phyloP scores from a whole-genome alignment of 1,284 basidiomycete genomes.

The Kalmanozyma brasiliensis region DNA sequence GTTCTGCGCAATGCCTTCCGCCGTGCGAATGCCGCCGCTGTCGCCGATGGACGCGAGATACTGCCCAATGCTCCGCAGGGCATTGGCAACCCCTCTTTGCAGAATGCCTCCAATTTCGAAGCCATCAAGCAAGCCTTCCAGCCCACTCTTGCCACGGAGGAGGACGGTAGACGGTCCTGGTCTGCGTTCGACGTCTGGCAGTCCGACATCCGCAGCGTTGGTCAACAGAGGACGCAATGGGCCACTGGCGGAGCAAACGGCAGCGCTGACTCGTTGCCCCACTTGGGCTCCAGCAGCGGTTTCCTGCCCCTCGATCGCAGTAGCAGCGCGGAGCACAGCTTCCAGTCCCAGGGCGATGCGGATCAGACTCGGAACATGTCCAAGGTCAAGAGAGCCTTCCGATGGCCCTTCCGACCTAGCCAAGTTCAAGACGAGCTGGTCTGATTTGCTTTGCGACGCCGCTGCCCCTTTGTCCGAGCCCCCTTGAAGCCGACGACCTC shows the following conservation, averaged over 20 bases:
- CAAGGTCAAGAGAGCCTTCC: constrained; percentile 51
- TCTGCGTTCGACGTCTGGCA: constrained; percentile 59
- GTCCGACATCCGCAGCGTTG: constrained; percentile 34
- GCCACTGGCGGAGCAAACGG: constrained; percentile 26
- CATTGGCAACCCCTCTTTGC: constrained; percentile 27
- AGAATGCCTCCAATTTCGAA: constrained; percentile 53
- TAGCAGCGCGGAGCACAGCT: constrained; percentile 26
- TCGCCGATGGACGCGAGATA: constrained; percentile 15
- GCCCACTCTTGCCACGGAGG: constrained; percentile 44
- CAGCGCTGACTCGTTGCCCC: constrained; percentile 45
- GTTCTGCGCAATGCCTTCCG: constrained; percentile 38
- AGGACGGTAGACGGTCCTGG: constrained; percentile 57
- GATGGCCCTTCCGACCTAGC: constrained; percentile 49
- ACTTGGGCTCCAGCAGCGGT: constrained; percentile 24
- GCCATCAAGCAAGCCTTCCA: constrained; percentile 58
- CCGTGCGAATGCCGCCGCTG: constrained; percentile 33
- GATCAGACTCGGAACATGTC: constrained; percentile 35
- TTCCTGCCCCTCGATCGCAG: constrained; percentile 45
- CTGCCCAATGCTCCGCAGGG: constrained; percentile 18
- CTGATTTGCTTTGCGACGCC: background rate
- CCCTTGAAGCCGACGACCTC: background rate
- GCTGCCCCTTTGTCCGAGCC: background rate
- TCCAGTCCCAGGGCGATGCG: constrained; percentile 9
- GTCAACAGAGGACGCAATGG: constrained; percentile 26
- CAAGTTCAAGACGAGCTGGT: constrained; percentile 41